Percentiles rank a stretch among this genome's conserved stretches.
These are phyloP conservation scores for Boletus patriciae DNA, from an alignment of 768 basidiomycete genomes.

Conservation along the genomic window DNA sequence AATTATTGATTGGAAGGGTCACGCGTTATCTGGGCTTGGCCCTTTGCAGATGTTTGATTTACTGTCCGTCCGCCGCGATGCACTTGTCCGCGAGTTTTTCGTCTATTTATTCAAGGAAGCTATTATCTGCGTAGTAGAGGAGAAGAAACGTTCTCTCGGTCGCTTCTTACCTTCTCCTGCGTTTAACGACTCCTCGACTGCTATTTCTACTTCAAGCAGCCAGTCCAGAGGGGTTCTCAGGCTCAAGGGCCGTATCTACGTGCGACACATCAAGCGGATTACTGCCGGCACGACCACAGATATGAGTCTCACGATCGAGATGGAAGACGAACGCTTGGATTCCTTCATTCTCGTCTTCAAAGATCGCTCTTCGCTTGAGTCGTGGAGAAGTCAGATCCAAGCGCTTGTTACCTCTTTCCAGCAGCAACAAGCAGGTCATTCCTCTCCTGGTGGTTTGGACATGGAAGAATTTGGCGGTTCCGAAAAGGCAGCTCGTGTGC, in stretches of 20 bases:
- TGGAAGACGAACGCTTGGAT: slow-evolving; percentile 93
- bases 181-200: slow-evolving; percentile 52
- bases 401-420: slow-evolving; percentile 73
- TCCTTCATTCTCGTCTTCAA: slow-evolving; percentile 96
- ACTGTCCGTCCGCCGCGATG: slow-evolving; percentile 83
- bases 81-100: slow-evolving; percentile 89
- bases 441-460: slow-evolving; percentile 41
- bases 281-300: slow-evolving; percentile 80
- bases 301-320: slow-evolving; percentile 93
- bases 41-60: slow-evolving; percentile 90
- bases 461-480: slow-evolving; percentile 80
- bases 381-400: slow-evolving; percentile 86
- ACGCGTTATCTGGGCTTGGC: slow-evolving; percentile 86
- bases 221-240: slow-evolving; percentile 69
- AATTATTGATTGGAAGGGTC: slow-evolving; percentile 96
- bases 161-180: slow-evolving; percentile 68
- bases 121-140: slow-evolving; percentile 97
- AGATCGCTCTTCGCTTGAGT: slow-evolving; percentile 83
- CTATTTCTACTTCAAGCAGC: slow-evolving; percentile 32
- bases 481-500: slow-evolving; percentile 73
- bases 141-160: slow-evolving; percentile 82
- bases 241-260: slow-evolving; percentile 93
- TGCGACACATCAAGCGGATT: slow-evolving; percentile 90
- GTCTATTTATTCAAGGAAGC: slow-evolving; percentile 98
- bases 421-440: slow-evolving; percentile 45